These are phyloP conservation scores for Pythium oligandrum DNA, from an alignment of 352 stramenopile genomes.

Conservation along the genomic window DNA sequence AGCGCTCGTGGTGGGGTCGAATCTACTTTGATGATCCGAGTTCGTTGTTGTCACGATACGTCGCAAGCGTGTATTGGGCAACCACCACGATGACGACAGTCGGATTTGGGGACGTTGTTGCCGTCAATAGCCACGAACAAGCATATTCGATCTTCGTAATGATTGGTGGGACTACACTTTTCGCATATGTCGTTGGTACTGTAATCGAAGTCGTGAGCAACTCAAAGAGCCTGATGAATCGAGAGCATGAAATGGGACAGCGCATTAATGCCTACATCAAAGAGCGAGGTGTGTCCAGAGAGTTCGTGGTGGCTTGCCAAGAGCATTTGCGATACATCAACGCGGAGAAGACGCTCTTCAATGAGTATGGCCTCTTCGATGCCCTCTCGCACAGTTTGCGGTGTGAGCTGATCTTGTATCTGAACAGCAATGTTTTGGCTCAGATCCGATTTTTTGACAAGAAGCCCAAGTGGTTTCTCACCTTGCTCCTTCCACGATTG, in stretches of 20 bases:
- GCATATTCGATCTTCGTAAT: constrained; percentile 79
- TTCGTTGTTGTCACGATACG: constrained; percentile 58
- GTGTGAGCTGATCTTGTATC: constrained; percentile 58
- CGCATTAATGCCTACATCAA: constrained; percentile 77
- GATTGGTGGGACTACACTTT: constrained; percentile 76
- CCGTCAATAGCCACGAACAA: constrained; percentile 69
- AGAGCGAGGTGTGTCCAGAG: constrained; percentile 60
- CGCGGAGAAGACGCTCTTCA: constrained; percentile 64
- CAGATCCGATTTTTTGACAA: constrained; percentile 81
- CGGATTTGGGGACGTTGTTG: constrained; percentile 81
- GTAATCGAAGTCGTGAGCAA: constrained; percentile 81
- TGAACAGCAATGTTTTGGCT: constrained; percentile 51
- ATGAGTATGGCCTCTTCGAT: constrained; percentile 54
- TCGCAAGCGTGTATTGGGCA: constrained; percentile 83
- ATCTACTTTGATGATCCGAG: constrained; percentile 56
- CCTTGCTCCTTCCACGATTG: constrained; percentile 54
- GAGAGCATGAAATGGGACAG: constrained; percentile 66
- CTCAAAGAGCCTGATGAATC: constrained; percentile 71
- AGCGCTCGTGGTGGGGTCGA: constrained; percentile 48
- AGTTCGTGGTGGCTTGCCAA: constrained; percentile 67
- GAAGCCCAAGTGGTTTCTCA: constrained; percentile 82
- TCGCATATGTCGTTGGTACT: constrained; percentile 76
- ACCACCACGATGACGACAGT: constrained; percentile 85
- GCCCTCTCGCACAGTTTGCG: constrained; percentile 60
- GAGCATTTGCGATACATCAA: constrained; percentile 74